Evolutionary conservation across 1,139 yeast species (phyloP).

Genomic region (Magnusiomyces fungicola): DNA sequence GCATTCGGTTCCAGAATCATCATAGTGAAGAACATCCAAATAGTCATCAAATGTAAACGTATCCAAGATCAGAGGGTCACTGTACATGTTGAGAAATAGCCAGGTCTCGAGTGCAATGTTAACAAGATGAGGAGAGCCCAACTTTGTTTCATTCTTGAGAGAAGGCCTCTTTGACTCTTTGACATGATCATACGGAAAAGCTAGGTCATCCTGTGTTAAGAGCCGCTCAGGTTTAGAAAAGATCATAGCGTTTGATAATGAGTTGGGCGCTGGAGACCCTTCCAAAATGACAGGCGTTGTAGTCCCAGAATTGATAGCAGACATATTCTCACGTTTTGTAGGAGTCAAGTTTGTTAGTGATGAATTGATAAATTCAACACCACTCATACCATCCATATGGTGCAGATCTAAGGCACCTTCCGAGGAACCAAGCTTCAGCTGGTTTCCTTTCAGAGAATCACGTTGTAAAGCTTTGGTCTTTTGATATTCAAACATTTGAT

Average conservation of each 20-base stretch:
- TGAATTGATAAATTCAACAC: background rate
- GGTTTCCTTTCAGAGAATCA: slow-evolving; percentile 2
- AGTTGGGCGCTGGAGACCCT: slow-evolving; percentile 4
- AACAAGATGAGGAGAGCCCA: slow-evolving; percentile 18
- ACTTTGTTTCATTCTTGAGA: slow-evolving; percentile 9
- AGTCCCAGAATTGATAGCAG: slow-evolving; percentile 9
- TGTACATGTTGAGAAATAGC: slow-evolving; percentile 68
- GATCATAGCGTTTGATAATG: background rate
- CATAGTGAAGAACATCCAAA: slow-evolving; percentile 49
- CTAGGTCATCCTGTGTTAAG: slow-evolving; percentile 23
- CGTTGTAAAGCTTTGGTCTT: slow-evolving; percentile 17
- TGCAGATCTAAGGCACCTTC: background rate
- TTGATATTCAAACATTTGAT: slow-evolving; percentile 24
- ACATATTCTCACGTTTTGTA: slow-evolving; percentile 1
- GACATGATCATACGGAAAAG: slow-evolving; percentile 17
- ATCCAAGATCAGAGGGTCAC: slow-evolving; percentile 54
- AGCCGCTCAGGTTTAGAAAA: slow-evolving; percentile 4
- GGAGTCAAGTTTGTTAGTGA: background rate
- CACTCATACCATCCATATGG: background rate
- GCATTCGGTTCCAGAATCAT: slow-evolving; percentile 43
- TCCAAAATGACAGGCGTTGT: slow-evolving; percentile 11
- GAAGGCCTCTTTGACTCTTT: slow-evolving; percentile 11
- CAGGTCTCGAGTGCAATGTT: slow-evolving; percentile 49
- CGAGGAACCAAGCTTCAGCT: background rate
- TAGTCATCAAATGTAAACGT: slow-evolving; percentile 78